A percentile compares a stretch with the other conserved stretches of the same genome.
phyloP scores from a whole-genome alignment of 2,329 filamentous ascomycete genomes.

The Keithomyces neogunnii region DNA sequence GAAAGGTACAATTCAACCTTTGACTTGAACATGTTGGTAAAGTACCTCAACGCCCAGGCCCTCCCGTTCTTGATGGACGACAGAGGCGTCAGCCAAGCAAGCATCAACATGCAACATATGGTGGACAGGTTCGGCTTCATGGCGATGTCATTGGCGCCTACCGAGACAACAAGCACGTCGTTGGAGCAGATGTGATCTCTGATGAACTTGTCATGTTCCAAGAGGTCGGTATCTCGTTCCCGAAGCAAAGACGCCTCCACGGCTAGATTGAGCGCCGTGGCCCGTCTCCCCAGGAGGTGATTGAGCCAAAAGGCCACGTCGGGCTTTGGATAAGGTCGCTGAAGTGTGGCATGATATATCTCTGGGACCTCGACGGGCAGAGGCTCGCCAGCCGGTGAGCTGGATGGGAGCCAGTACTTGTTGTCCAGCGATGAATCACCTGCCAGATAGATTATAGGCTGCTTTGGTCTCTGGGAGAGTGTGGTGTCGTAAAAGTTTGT shows the following conservation, averaged over 20 bases:
- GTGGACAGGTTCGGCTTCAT: neutral
- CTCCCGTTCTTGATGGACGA: neutral
- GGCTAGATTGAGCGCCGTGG: neutral
- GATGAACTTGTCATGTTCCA: neutral
- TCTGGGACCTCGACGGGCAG: neutral
- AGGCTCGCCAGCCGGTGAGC: neutral
- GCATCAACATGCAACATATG: neutral
- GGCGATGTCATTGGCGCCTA: neutral
- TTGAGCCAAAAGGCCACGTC: neutral
- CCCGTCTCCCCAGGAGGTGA: neutral
- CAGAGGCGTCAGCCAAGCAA: neutral
- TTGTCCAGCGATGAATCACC: neutral
- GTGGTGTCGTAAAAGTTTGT: neutral
- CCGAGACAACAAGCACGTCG: neutral
- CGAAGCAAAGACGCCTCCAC: neutral
- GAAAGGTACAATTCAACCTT: neutral
- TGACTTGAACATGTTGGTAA: neutral
- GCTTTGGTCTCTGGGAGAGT: neutral
- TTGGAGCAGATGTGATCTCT: neutral
- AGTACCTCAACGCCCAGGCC: neutral
- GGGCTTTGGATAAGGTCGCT: neutral
- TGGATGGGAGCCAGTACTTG: neutral
- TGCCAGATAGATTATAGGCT: neutral
- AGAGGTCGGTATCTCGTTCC: neutral
- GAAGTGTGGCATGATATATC: neutral